These are phyloP conservation scores for Rhizophagus sp. DNA, from an alignment of 192 early-diverging fungal species.

Conservation along the genomic window DNA sequence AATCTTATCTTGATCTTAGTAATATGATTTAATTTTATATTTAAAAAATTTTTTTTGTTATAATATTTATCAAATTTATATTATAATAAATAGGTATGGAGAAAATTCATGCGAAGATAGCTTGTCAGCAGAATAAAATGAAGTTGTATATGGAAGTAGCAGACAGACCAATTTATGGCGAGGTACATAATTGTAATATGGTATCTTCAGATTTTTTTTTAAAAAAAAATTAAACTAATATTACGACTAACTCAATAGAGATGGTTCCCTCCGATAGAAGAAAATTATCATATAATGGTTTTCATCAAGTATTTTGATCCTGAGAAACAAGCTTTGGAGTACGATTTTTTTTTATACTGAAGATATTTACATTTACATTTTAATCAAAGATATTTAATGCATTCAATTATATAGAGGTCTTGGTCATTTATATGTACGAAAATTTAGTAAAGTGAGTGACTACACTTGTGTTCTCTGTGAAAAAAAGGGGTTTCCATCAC, in stretches of 20 bases:
- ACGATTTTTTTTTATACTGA: constrained; percentile 31
- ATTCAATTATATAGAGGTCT: constrained; percentile 45
- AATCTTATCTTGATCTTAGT: constrained; percentile 48
- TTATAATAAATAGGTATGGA: constrained; percentile 39
- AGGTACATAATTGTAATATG: constrained; percentile 21
- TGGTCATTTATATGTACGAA: constrained; percentile 54
- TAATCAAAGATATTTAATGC: not conserved
- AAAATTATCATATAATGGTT: constrained; percentile 55
- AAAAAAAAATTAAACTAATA: not conserved
- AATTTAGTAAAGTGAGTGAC: constrained; percentile 56
- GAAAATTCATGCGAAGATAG: constrained; percentile 36
- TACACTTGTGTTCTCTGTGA: constrained; percentile 58
- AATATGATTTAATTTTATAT: constrained; percentile 29
- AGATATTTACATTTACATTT: not conserved
- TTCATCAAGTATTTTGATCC: constrained; percentile 90
- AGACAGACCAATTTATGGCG: constrained; percentile 32
- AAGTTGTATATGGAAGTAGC: constrained; percentile 43
- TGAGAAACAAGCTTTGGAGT: constrained; percentile 55
- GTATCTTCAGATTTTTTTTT: not conserved
- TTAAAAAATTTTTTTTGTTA: not conserved
- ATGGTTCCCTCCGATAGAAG: constrained; percentile 18
- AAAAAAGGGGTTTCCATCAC: constrained; percentile 56
- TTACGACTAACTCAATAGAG: not conserved
- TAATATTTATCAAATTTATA: not conserved
- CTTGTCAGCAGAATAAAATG: constrained; percentile 37